phyloP scores from a whole-genome alignment of 805 yeast species.

The Schizosaccharomyces japonicus region DNA sequence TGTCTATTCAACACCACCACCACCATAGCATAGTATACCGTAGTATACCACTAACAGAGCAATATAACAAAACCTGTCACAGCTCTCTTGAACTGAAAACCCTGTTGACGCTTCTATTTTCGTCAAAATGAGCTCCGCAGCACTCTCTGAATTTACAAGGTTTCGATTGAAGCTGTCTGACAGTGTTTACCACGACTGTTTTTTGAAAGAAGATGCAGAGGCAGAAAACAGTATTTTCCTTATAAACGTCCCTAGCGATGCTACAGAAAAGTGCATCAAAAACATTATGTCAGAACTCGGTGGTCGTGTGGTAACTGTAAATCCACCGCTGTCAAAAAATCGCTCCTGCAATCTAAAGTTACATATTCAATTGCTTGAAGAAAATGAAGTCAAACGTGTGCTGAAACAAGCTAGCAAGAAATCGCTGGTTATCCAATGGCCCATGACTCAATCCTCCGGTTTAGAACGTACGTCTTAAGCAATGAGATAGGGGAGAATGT shows the following conservation, averaged over 20 bases:
- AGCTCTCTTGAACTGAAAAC: too few species aligned
- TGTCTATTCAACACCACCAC: too few species aligned
- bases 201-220: not conserved
- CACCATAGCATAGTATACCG: too few species aligned
- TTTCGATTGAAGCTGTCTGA: too few species aligned
- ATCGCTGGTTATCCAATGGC: not conserved
- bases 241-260: not conserved
- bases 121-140: too few species aligned
- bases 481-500: not conserved
- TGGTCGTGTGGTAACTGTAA: not conserved
- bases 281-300: not conserved
- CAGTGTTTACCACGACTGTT: too few species aligned
- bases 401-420: not conserved
- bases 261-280: not conserved
- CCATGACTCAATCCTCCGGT: not conserved
- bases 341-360: not conserved
- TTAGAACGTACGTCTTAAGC: conserved; percentile 1
- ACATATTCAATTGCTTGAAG: not conserved
- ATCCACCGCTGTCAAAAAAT: not conserved
- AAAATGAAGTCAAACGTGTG: not conserved
- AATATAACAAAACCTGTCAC: too few species aligned
- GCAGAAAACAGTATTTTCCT: not conserved
- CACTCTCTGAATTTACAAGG: too few species aligned
- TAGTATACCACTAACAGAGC: too few species aligned
- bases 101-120: too few species aligned